Evolutionary conservation across 768 basidiomycete species (phyloP), one percentile per base, ranked within the genome.

Genomic region (Macrolepiota fuliginosa): DNA sequence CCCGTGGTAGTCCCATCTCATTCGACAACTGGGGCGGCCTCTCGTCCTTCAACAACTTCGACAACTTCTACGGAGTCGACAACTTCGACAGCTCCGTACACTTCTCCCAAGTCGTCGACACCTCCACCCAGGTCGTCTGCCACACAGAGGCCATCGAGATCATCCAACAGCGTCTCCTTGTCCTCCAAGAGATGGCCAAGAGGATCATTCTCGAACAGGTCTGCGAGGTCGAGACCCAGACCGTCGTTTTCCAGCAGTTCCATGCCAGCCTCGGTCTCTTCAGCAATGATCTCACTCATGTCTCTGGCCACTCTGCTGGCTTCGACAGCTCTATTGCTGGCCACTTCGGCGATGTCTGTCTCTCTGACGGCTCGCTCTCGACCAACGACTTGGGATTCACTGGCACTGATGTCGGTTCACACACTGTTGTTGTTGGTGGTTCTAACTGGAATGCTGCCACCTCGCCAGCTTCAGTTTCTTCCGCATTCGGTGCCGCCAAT

Each of bases 131-230:
- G 42, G 55, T 71, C 7, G 73, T 74, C 45, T 77, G 75, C 70
- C 70, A 71, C 56, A 64, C 71, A 9, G 66, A 74, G 66, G 66
- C 65, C 62, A 71, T 62, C 61, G 67, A 67, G 53, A 71, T 77
- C 61, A 46, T 77, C 58, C 71, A 73, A 61, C 79, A 82, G 62
- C 72, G 75, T 6, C 74, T 81, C 32, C 71, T 76, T 42, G n/a
- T n/a, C n/a, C n/a, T n/a, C n/a, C n/a, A n/a, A n/a, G n/a, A n/a
- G n/a, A n/a, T n/a, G n/a, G n/a, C n/a, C n/a, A n/a, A n/a, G n/a
- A n/a, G n/a, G n/a, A n/a, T n/a, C n/a, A n/a, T n/a, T n/a, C n/a
- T n/a, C n/a, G n/a, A n/a, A n/a, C n/a, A n/a, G n/a, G n/a, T n/a
- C n/a, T n/a, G n/a, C n/a, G n/a, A n/a, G n/a, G n/a, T n/a, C n/a